phyloP scores from a whole-genome alignment of 2,329 filamentous ascomycete species.

The Grosmannia penicillata region DNA sequence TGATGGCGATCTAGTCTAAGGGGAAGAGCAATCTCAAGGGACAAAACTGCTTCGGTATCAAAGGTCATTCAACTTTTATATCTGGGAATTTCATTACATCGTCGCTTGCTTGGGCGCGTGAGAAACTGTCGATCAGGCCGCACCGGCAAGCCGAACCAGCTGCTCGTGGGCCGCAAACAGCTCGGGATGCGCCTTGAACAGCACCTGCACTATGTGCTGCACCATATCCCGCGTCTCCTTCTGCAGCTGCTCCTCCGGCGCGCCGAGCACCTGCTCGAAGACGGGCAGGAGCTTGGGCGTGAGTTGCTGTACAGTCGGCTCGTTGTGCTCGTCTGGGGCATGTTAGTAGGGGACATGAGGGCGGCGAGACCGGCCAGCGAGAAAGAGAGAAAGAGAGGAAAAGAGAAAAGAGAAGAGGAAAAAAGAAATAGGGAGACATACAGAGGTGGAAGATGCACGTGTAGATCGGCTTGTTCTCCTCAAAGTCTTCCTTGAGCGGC shows the following conservation, averaged over 20 bases:
- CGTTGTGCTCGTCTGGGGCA: slow-evolving; percentile 44
- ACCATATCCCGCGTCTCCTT: slow-evolving; percentile 54
- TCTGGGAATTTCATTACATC: neutral
- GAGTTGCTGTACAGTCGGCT: slow-evolving; percentile 53
- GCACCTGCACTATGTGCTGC: slow-evolving; percentile 42
- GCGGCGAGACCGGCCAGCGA: too few species aligned
- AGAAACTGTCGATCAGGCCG: neutral
- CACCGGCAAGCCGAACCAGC: slow-evolving; percentile 15
- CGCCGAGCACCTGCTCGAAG: slow-evolving; percentile 57
- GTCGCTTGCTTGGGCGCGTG: neutral
- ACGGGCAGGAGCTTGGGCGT: slow-evolving; percentile 55
- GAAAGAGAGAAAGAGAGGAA: neutral
- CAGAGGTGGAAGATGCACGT: slow-evolving; percentile 79
- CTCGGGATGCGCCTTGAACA: slow-evolving; percentile 20
- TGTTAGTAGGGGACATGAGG: too few species aligned
- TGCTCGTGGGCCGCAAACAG: slow-evolving; percentile 17
- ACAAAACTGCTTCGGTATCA: neutral
- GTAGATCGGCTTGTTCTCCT: slow-evolving; percentile 92
- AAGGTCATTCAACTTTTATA: slow-evolving; percentile 1
- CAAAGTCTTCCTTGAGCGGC: slow-evolving; percentile 82
- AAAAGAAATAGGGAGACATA: slow-evolving; percentile 30
- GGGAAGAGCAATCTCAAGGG: neutral
- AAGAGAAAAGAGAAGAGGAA: neutral
- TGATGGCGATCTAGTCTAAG: neutral
- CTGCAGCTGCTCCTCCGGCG: slow-evolving; percentile 63